phyloP scores from a whole-genome alignment of 176 grass and related monocot species.

The Oryza coarctata region DNA sequence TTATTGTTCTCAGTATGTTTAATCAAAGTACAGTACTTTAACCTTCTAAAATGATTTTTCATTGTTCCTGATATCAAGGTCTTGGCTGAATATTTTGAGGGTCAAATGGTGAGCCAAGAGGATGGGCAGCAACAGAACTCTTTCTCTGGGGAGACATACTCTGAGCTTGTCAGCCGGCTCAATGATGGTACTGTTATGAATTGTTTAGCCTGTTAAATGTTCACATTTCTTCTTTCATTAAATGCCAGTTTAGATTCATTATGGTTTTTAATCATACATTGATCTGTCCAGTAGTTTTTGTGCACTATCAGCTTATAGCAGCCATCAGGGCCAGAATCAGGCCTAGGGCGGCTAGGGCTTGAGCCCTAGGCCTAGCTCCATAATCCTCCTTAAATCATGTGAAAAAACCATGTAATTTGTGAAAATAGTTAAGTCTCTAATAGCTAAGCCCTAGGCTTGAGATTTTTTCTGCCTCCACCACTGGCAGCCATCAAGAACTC shows the following conservation, averaged over 20 bases:
- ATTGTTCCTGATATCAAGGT: conserved; percentile 51
- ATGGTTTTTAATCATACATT: conserved; percentile 17
- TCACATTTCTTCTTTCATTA: conserved; percentile 10
- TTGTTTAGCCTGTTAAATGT: not conserved
- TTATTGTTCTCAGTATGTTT: conserved; percentile 14
- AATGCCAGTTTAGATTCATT: not conserved
- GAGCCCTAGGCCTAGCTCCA: too few relatives aligned
- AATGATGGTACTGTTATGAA: conserved; percentile 72
- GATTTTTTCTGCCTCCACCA: too few relatives aligned
- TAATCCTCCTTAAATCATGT: too few relatives aligned
- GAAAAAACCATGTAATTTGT: too few relatives aligned
- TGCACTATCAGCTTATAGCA: not conserved
- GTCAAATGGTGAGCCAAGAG: conserved; percentile 26
- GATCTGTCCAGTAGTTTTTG: not conserved
- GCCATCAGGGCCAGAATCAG: too few relatives aligned
- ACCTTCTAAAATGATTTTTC: conserved; percentile 31
- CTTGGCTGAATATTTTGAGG: conserved; percentile 79
- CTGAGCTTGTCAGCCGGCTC: conserved; percentile 64
- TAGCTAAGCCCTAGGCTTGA: too few relatives aligned
- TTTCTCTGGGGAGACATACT: conserved; percentile 59
- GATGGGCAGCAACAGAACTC: conserved; percentile 47
- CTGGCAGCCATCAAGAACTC: not conserved
- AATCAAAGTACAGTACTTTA: not conserved
- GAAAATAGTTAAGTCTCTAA: too few relatives aligned
- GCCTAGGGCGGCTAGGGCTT: too few relatives aligned